Evolutionary conservation across 1,284 basidiomycete species (phyloP).

Genomic region (Exsudoporus floridanus): DNA sequence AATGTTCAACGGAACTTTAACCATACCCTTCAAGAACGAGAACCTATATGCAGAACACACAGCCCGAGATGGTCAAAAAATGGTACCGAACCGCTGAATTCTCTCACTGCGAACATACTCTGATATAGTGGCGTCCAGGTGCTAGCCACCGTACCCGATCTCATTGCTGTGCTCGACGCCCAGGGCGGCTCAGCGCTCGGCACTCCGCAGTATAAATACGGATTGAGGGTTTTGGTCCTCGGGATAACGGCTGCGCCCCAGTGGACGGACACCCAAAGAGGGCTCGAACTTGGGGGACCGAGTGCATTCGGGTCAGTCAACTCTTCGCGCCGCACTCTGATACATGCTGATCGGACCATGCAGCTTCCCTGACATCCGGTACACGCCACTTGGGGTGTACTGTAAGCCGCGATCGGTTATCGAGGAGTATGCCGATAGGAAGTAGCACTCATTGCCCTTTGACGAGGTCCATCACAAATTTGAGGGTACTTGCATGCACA

Average conservation of each 20-base stretch:
- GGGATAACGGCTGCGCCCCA: conserved; percentile 56
- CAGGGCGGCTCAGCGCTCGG: conserved; percentile 56
- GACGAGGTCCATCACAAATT: conserved; percentile 6
- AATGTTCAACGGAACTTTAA: conserved; percentile 30
- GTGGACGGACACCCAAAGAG: conserved; percentile 53
- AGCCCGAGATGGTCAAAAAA: conserved; percentile 29
- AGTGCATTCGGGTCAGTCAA: conserved; percentile 34
- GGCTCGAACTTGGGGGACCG: conserved; percentile 53
- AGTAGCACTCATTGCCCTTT: not conserved
- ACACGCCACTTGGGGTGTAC: conserved; percentile 38
- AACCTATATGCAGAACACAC: conserved; percentile 49
- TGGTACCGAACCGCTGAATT: conserved; percentile 11
- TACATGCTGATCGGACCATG: conserved; percentile 9
- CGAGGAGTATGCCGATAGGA: conserved; percentile 29
- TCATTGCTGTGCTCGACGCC: conserved; percentile 59
- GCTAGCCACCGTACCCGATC: conserved; percentile 53
- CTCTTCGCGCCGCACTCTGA: not conserved
- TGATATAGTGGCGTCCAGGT: conserved; percentile 25
- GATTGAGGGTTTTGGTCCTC: conserved; percentile 55
- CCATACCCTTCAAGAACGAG: conserved; percentile 63
- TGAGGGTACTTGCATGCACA: conserved; percentile 2
- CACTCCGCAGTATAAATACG: conserved; percentile 49
- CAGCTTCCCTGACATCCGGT: conserved; percentile 36
- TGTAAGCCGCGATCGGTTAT: conserved; percentile 38
- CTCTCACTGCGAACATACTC: not conserved